Conservation (phyloP, 2,329 filamentous ascomycete species). For the Penicillium sp. region DNA sequence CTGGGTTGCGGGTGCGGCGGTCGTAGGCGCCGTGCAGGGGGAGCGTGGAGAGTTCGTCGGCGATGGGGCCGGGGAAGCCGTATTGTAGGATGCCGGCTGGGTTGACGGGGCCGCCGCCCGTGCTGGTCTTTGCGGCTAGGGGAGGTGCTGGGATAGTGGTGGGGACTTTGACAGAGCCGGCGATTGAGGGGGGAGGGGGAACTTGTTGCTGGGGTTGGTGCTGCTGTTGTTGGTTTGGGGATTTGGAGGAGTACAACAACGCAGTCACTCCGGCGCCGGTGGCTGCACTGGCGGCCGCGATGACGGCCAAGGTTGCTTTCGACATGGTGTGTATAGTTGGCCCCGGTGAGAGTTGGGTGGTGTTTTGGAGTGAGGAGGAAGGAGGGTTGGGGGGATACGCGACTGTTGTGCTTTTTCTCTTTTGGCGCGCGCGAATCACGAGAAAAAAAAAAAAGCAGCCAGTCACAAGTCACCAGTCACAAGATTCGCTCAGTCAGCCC, state of each 20-base stretch:
- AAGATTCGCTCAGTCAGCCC: not conserved
- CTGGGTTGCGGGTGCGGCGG: conserved; percentile 85
- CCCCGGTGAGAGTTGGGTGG: conserved; percentile 19
- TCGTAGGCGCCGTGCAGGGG: conserved; percentile 89
- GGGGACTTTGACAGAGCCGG: conserved; percentile 38
- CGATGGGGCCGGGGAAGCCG: conserved; percentile 88
- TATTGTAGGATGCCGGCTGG: conserved; percentile 80
- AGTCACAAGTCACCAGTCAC: not conserved
- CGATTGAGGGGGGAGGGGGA: conserved; percentile 41
- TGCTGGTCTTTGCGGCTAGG: conserved; percentile 23
- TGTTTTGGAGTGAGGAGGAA: conserved; percentile 6
- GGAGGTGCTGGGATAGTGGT: conserved; percentile 35
- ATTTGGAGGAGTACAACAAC: conserved; percentile 67
- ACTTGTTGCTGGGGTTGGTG: conserved; percentile 37
- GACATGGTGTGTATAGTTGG: conserved; percentile 65
- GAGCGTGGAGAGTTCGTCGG: conserved; percentile 77
- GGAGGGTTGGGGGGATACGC: not conserved
- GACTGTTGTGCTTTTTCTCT: not conserved
- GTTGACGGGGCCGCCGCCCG: conserved; percentile 62
- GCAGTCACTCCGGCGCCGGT: conserved; percentile 76
- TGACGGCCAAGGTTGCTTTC: conserved; percentile 75
- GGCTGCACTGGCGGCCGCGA: conserved; percentile 77
- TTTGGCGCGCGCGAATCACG: not conserved
- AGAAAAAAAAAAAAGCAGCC: conserved; percentile 18
- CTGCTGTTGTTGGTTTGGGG: conserved; percentile 2